Evolutionary conservation across 2,329 filamentous ascomycete genomes (phyloP), one percentile per base, ranked within the genome.

Genomic region (Cladophialophora bantiana): DNA sequence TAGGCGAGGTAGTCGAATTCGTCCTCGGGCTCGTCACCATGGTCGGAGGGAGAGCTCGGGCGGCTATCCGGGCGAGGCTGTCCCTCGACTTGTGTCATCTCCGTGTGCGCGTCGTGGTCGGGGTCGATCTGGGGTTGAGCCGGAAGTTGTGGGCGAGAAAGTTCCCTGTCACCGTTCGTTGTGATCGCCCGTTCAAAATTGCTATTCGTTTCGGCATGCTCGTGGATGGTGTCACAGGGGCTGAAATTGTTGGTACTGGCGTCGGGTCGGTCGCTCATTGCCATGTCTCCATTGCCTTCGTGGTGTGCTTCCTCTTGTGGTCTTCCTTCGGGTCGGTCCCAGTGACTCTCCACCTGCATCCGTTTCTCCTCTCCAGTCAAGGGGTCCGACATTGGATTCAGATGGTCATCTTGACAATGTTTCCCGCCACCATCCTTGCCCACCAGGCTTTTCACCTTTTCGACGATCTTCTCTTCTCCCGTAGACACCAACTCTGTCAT

Each of bases 1-100:
- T 98, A 99, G 10, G 86, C 88, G 31, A 99, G 83, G 77, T 98
- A 99, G 78, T 99, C 94, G 75, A 98, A 99, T 74, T 92, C 91
- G 52, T 92, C 91, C 38, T 86, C 87, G 34, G 85, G 86, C 20
- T 85, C 83, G 18, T 62, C 15, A 38, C 12, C 40, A 15, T 35
- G 12, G 13, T 58, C 45, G 9, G 45, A 31, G 36, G 34, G 35
- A 4, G 55, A 58, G 55, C 40, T 42, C 13, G 38, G n/a, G 42
- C 18, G n/a, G 18, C 42, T 20, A 10, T 48, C 42, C n/a, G 45
- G 18, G 45, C 10, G 45, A 12, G 45, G 26, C 45, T 12, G 10
- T 26, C 18, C 45, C 18, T 50, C 45, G 20, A 26, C 45, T 10
- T 10, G 45, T 20, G 53, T 18, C 20, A 13, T 55, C 5, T 55